Conservation (phyloP, 371 early-diverging fungal species). For the Mortierella sp. region DNA sequence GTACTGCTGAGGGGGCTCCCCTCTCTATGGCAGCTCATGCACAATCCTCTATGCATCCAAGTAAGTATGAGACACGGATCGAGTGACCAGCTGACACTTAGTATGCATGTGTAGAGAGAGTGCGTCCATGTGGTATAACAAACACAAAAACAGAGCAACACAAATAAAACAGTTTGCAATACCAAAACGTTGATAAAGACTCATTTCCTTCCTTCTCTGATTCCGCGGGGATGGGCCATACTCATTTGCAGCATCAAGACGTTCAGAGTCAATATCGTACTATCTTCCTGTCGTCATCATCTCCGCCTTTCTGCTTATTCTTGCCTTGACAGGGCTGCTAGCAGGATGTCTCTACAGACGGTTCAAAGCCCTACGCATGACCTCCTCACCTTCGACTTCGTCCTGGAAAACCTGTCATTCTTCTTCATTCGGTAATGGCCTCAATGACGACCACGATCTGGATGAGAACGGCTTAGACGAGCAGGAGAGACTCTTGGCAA, state of each 20-base stretch:
- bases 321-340: slow-evolving; percentile 20
- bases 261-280: slow-evolving; percentile 29
- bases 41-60: slow-evolving; percentile 9
- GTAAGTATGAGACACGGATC: slow-evolving; percentile 7
- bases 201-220: not conserved
- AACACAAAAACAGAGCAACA: not conserved
- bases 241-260: slow-evolving; percentile 22
- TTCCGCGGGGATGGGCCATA: not conserved
- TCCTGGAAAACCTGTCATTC: slow-evolving; percentile 26
- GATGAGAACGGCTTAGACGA: slow-evolving; percentile 22
- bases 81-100: slow-evolving; percentile 4
- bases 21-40: not conserved
- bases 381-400: slow-evolving; percentile 14
- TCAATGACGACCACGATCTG: not conserved
- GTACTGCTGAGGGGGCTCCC: not conserved
- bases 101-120: not conserved
- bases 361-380: slow-evolving; percentile 23
- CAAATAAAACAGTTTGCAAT: no score
- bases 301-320: slow-evolving; percentile 30
- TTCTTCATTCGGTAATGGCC: not conserved
- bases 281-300: slow-evolving; percentile 32
- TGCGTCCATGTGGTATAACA: not conserved
- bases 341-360: slow-evolving; percentile 40
- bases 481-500: slow-evolving; percentile 28
- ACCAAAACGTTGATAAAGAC: not conserved